Evolutionary conservation across 345 rosid genomes (phyloP), one percentile per base, ranked within the genome.

Genomic region (Eutrema yunnanense): DNA sequence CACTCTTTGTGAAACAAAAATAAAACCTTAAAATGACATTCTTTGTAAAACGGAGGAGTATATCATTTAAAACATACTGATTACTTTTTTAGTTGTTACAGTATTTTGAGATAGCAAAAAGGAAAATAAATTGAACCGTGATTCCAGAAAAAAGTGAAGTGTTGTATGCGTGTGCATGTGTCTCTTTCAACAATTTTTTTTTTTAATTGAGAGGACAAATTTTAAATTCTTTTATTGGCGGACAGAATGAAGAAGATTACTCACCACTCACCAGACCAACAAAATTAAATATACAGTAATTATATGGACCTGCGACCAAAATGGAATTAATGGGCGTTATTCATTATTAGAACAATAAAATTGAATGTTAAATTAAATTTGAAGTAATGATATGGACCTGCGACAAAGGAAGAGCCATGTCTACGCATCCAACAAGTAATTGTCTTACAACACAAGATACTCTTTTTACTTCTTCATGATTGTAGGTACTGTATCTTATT

Each of bases 361-460:
- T 67, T 52, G 72, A 73, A 49, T 65, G 72, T 27, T 55, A 56
- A 22, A 73, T 56, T 73, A 74, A 66, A 65, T 73, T 66, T 52
- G 40, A 27, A 47, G 69, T 68, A 61, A 68, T 59, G 52, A 36
- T 61, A 75, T 37, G 79, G 70, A 69, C 70, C 74, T 62, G 65
- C 40, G 33, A 73, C 8, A 33, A 46, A 46, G 33, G 57, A 73
- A 58, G 71, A 73, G 60, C 74, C 64, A 68, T 52, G 36, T 75
- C 55, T 61, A 60, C 73, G 67, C 69, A 75, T 51, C 69, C 34
- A 61, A 53, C 36, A 61, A 51, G 30, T 44, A 27, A 27, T 13
- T 61, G 73, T 62, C 52, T 75, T 75, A 19, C 8, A 61, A 75
- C 69, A 51, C 16, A 68, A 67, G 79, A 58, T 74, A 66, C 53